A percentile compares a stretch with the other conserved stretches of the same genome.
Conservation (phyloP, 2,329 filamentous ascomycete genomes). For the Ophiostoma sp. region DNA sequence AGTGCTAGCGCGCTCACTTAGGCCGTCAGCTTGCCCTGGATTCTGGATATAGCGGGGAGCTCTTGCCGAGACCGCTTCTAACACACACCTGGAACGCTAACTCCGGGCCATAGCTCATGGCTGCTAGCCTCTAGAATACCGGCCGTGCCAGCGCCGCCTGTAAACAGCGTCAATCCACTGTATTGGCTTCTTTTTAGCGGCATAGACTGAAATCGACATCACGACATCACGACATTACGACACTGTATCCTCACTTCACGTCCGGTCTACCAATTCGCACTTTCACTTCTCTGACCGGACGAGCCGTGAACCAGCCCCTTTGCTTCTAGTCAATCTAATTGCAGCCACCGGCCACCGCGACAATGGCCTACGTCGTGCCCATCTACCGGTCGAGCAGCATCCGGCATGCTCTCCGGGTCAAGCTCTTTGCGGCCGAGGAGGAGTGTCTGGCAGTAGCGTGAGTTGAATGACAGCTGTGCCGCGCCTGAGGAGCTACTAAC, state of each 20-base stretch:
- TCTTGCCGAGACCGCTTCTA: conserved; percentile 17
- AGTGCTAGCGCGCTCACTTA: neutral
- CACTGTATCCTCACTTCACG: neutral
- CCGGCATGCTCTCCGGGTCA: conserved; percentile 77
- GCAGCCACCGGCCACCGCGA: conserved; percentile 18
- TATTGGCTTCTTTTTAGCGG: neutral
- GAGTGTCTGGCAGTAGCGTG: conserved; percentile 87
- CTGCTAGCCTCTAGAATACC: neutral
- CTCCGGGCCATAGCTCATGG: conserved; percentile 14
- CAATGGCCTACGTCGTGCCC: conserved; percentile 90
- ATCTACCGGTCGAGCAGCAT: conserved; percentile 91
- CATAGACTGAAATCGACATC: neutral
- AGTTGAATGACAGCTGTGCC: conserved; percentile 34
- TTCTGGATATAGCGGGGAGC: conserved; percentile 17
- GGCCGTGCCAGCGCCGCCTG: neutral
- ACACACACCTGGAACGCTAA: conserved; percentile 15
- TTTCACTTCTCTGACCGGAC: conserved; percentile 6
- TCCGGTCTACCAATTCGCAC: neutral
- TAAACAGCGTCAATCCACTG: conserved; percentile 1
- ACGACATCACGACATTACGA: neutral
- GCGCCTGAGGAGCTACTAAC: no score
- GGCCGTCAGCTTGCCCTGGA: neutral
- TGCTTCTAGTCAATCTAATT: neutral
- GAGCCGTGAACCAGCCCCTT: neutral
- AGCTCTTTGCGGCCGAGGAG: conserved; percentile 66